Evolutionary conservation across 179 eudicot genomes (phyloP), one percentile per base, ranked within the genome.

Genomic region (Corrigiola litoralis): DNA sequence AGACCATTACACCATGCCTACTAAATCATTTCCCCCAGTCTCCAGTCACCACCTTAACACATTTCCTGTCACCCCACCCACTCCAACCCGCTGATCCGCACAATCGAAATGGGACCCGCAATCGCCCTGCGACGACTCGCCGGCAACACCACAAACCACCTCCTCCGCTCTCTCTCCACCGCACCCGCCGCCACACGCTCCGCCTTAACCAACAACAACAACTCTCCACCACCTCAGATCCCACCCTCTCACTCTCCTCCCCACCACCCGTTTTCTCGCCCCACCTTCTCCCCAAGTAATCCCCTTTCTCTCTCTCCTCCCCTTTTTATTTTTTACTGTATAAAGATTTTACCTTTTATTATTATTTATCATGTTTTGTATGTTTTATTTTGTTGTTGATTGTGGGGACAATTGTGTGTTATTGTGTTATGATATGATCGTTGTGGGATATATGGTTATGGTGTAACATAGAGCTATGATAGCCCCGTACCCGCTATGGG

Each of bases 161-260:
- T 49, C 5, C 29, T 24, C 54, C 54, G 54, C 25, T 49, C 54
- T 8, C 54, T 49, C 11, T 49, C 54, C 24, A 27, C 10, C 54
- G n/a, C 14, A 1, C 16, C 54, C 7, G 4, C 54, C 31, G 23
- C 11, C 54, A 21, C 11, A 14, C 54, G 54, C 31, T 7, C 13
- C 54, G n/a, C n/a, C n/a, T n/a, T n/a, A n/a, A 4, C 24, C 29
- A 16, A 21, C 54, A 13, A 10, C 54, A 4, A 2, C 31, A 31
- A 49, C n/a, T n/a, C n/a, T n/a, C 54, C 25, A 49, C 54, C 54
- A 49, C 54, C 54, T 16, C 54, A n/a, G n/a, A n/a, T 9, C 31
- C 25, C 2, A 10, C 54, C 24, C 54, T 40, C 4, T 7, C 16
- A 6, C 54, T 49, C 54, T 14, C 20, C 16, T 44, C 29, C n/a